A percentile compares a stretch with the other conserved stretches of the same genome.
Conservation (phyloP, 139 green algal genomes). For the Chlamydomonas applanata region DNA sequence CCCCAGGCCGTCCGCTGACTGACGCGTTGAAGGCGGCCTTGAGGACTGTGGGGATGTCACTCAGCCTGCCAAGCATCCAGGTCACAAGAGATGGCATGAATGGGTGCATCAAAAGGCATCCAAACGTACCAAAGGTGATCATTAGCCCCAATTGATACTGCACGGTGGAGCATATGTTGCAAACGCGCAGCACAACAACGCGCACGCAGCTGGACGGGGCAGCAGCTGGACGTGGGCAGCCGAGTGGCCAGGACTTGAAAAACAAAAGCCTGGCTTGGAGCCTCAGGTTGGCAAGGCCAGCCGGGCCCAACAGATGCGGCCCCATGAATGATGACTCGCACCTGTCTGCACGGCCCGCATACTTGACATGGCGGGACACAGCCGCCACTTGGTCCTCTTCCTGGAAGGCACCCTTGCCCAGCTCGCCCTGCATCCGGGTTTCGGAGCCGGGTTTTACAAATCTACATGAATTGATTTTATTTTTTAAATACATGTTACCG, state of each 20-base stretch:
- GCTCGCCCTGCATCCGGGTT: conserved; percentile 54
- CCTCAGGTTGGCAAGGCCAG: no score
- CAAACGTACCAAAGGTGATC: background rate
- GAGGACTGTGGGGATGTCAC: conserved; percentile 12
- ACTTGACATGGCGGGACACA: conserved; percentile 12
- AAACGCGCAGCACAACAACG: no score
- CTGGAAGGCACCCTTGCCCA: conserved; percentile 83
- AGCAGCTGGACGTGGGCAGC: no score
- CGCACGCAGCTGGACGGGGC: no score
- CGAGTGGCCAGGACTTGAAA: no score
- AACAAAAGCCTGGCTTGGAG: no score
- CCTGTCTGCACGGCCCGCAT: conserved; percentile 8
- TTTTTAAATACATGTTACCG: no score
- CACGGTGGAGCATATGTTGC: no score
- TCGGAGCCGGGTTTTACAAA: no score
- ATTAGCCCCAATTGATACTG: background rate
- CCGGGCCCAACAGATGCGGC: no score
- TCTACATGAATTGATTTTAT: no score
- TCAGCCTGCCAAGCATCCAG: background rate
- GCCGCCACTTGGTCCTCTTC: conserved; percentile 75
- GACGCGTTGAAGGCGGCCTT: conserved; percentile 45
- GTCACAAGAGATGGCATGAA: background rate
- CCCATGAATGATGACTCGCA: background rate
- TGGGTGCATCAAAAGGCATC: conserved; percentile 30
- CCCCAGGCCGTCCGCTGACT: conserved; percentile 55